Evolutionary conservation across 495 filamentous ascomycete species (phyloP).

Genomic region (Collariella sp.): DNA sequence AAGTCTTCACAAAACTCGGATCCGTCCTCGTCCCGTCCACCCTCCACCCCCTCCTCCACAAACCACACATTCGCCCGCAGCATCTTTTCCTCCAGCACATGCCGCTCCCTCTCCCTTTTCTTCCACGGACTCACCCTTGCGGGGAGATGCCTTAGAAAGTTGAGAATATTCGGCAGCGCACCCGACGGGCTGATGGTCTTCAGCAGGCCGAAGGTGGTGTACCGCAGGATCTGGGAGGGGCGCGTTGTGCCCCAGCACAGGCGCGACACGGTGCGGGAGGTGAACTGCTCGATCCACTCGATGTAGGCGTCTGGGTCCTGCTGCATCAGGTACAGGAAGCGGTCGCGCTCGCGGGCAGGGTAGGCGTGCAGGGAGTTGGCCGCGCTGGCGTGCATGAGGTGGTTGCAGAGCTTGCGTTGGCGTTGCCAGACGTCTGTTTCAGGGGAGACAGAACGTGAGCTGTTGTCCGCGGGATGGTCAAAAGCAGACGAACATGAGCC

Average conservation of each 20-base stretch:
- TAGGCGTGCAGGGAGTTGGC: conserved; percentile 41
- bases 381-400: conserved; percentile 44
- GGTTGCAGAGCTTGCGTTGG: conserved; percentile 50
- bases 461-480: no score
- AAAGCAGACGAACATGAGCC: no score
- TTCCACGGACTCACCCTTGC: conserved; percentile 42
- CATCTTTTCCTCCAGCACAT: conserved; percentile 32
- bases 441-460: not conserved
- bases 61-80: conserved; percentile 35
- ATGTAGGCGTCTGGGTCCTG: conserved; percentile 39
- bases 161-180: conserved; percentile 44
- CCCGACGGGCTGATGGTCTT: conserved; percentile 50
- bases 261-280: conserved; percentile 48
- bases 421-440: conserved; percentile 46
- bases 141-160: conserved; percentile 39
- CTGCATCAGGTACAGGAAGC: conserved; percentile 41
- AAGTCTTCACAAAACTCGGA: conserved; percentile 40
- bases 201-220: conserved; percentile 50
- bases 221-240: conserved; percentile 40
- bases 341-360: conserved; percentile 45
- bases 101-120: conserved; percentile 36
- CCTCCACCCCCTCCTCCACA: conserved; percentile 25
- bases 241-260: conserved; percentile 50
- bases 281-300: conserved; percentile 51
- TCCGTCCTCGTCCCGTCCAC: conserved; percentile 17